phyloP scores from a whole-genome alignment of 202 grass and related monocot genomes.

The Cymbopogon flexuosus region DNA sequence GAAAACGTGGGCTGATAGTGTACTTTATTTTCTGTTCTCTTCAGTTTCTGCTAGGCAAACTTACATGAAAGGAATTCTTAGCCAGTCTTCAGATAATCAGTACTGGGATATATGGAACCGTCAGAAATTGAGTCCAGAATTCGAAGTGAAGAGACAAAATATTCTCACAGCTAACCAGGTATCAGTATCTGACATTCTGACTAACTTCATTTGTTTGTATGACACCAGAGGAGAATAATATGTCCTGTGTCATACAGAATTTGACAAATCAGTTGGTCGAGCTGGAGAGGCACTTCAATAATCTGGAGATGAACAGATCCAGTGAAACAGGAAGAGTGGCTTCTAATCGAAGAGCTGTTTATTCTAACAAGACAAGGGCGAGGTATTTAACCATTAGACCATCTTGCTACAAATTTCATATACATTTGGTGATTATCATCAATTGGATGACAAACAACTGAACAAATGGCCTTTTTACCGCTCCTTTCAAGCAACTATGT shows the following conservation, averaged over 20 bases:
- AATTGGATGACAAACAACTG: slow-evolving; percentile 23
- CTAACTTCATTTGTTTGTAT: slow-evolving; percentile 5
- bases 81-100: slow-evolving; percentile 73
- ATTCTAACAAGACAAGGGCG: slow-evolving; percentile 29
- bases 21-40: slow-evolving; percentile 21
- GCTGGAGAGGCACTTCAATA: slow-evolving; percentile 92
- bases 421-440: slow-evolving; percentile 11
- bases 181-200: slow-evolving; percentile 8
- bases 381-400: slow-evolving; percentile 45
- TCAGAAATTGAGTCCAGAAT: slow-evolving; percentile 89
- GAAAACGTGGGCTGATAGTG: background rate
- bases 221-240: background rate
- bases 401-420: slow-evolving; percentile 18
- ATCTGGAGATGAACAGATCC: slow-evolving; percentile 88
- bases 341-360: slow-evolving; percentile 50
- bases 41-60: slow-evolving; percentile 82
- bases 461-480: background rate
- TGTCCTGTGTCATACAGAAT: slow-evolving; percentile 47
- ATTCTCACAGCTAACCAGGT: slow-evolving; percentile 92
- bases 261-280: slow-evolving; percentile 83
- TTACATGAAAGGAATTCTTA: slow-evolving; percentile 66
- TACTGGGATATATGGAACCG: slow-evolving; percentile 97
- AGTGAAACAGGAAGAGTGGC: slow-evolving; percentile 63
- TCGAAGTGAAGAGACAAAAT: slow-evolving; percentile 84
- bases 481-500: background rate